Evolutionary conservation across 140 eudicot genomes (phyloP), one percentile per base, ranked within the genome.

Genomic region (Flaveria floridana): DNA sequence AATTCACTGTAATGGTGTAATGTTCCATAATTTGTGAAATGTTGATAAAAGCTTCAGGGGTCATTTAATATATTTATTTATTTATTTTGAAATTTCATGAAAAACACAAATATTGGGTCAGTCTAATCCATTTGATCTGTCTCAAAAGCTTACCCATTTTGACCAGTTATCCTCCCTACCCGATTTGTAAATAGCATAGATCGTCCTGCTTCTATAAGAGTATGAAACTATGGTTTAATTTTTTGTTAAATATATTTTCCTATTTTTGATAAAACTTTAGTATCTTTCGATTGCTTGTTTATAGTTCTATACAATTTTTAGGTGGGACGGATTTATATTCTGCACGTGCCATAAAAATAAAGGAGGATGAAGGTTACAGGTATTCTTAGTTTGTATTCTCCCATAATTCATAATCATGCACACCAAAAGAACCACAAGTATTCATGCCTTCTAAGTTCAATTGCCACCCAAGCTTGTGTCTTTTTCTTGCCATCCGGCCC

Each of bases 361-460:
- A 93, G 85, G 99, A 93, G 82, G 97, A 93, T 3, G 97, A 90
- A 76, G 96, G 97, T 21, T 83, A 85, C 84, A 93, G 97, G 99
- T 90, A 83, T 37, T 42, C 70, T 59, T 63, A 39, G 30, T 7
- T 57, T 19, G 34, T 10, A 18, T 9, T 57, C 15, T 20, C 21
- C 2, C 9, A 52, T n/a, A 52, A 52, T 52, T 5, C 1, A 16
- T 55, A 58, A 10, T 58, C 37, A 21, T 57, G 64, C 64, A 57
- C 64, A 57, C 28, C 30, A 57, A 19, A 20, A 6, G 64, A 57
- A 57, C 64, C 64, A 57, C 30, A 57, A 18, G 63, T 9, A 3
- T 56, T 56, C 26, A 56, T 56, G 63, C 63, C 26, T 19, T 4
- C 28, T 26, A 23, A 23, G 25, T 21, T 53, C 16, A 23, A 16